Base-by-base conservation (phyloP, 352 stramenopile species). In the Globisporangium nunn region DNA sequence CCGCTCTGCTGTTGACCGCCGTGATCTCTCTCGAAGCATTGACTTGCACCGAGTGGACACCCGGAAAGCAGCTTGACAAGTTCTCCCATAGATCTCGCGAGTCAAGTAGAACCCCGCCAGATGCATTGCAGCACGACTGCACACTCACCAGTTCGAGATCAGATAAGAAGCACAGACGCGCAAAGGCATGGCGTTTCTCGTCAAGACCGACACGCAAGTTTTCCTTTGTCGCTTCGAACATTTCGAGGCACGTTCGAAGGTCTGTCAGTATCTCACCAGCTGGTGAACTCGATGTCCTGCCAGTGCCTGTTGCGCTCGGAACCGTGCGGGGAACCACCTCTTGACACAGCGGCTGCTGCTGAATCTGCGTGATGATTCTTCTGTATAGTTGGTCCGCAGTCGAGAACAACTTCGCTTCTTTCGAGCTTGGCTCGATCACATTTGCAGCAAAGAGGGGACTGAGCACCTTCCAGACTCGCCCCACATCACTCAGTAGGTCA, bases 161-260 rank as follows among this genome's bases (percentile, higher is more conserved):
- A 0, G 76, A 85, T 2, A 93, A 56, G 5, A 89, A 83, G 51
- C 74, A 89, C 62, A 90, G 88, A 0, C 83, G 75, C 31, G 77
- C 57, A 51, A 93, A 93, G 15, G 68, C 66, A 6, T 61, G 47
- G 11, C 78, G 75, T 11, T 85, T 85, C 2, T 17, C 44, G 28
- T 90, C 77, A 18, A 93, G 70, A 0, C 71, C 71, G 2, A 78
- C 46, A 5, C 61, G 72, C 18, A 93, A 45, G 15, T 56, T 71
- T 29, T 74, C 66, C 7, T 72, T 63, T 0, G 82, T 58, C 8
- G 44, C 61, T 46, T 91, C 81, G 6, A 91, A 52, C 0, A 89
- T 49, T 31, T 65, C 52, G 3, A 58, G 65, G 29, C 78, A 87
- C 6, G 52, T 40, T 4, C 62, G 43, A 3, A 92, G 59, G 28